Evolutionary conservation across 2,329 filamentous ascomycete genomes (phyloP).

Genomic region (Arthrobotrys pseudoclavata): DNA sequence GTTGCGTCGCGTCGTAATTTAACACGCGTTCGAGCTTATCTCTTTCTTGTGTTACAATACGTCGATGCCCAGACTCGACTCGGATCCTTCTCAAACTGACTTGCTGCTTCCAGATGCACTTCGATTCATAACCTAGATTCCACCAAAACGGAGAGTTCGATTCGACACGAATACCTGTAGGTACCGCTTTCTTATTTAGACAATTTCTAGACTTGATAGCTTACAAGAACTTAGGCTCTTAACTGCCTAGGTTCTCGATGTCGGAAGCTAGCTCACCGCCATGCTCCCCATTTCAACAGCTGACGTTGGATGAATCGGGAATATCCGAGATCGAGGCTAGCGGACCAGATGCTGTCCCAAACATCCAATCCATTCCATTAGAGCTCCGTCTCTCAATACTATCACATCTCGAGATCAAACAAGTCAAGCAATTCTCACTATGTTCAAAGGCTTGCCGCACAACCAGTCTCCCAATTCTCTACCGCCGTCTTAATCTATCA

Average conservation of each 20-base stretch:
- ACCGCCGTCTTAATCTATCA: constrained; percentile 3
- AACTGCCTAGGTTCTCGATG: too few relatives aligned
- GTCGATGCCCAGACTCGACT: not conserved
- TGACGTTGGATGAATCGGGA: not conserved
- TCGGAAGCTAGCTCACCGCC: not conserved
- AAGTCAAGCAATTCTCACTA: constrained; percentile 19
- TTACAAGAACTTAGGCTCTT: too few relatives aligned
- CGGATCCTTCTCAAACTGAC: not conserved
- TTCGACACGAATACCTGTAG: too few relatives aligned
- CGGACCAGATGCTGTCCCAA: not conserved
- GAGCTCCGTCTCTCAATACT: constrained; percentile 9
- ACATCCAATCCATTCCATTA: not conserved
- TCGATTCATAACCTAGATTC: not conserved
- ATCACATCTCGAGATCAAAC: not conserved
- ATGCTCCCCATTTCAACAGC: not conserved
- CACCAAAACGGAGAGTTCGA: too few relatives aligned
- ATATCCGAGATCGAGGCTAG: not conserved
- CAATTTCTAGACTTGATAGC: not conserved
- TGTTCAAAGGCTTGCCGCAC: constrained; percentile 16
- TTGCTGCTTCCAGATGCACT: not conserved
- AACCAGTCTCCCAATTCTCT: not conserved
- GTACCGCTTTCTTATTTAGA: too few relatives aligned
- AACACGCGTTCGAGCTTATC: not conserved
- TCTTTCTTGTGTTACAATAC: not conserved
- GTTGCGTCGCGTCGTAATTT: constrained; percentile 3